phyloP scores from a whole-genome alignment of 805 yeast species.

The Ascoidea asiatica region DNA sequence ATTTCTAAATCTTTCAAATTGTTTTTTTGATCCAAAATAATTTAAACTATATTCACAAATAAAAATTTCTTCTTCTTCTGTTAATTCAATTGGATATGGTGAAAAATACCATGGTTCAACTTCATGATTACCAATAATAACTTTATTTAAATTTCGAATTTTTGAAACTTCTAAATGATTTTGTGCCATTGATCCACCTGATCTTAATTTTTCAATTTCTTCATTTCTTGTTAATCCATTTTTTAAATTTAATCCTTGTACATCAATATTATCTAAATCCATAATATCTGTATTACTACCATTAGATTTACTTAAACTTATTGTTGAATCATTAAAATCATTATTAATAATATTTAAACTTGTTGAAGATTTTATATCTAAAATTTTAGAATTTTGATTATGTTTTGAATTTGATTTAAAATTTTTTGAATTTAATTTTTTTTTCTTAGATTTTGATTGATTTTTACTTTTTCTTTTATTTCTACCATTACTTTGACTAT shows the following conservation, averaged over 20 bases:
- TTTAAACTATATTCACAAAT: slow-evolving; percentile 85
- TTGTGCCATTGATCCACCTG: slow-evolving; percentile 97
- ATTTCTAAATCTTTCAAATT: slow-evolving; percentile 80
- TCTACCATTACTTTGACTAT: slow-evolving; percentile 16
- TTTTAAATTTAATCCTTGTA: slow-evolving; percentile 63
- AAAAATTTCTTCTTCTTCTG: slow-evolving; percentile 82
- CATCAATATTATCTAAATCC: slow-evolving; percentile 76
- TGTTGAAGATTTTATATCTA: no score
- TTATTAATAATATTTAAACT: no score
- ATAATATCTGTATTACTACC: slow-evolving; percentile 42
- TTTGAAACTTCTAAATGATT: slow-evolving; percentile 75
- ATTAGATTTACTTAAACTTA: slow-evolving; percentile 10
- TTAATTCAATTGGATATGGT: slow-evolving; percentile 89
- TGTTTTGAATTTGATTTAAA: background rate
- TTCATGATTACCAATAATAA: slow-evolving; percentile 79
- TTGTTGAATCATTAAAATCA: slow-evolving; percentile 15
- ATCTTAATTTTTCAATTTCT: slow-evolving; percentile 81
- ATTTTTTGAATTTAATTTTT: slow-evolving; percentile 7
- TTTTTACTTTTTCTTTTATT: slow-evolving; percentile 25
- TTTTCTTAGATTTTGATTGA: slow-evolving; percentile 8
- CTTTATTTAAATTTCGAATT: slow-evolving; percentile 67
- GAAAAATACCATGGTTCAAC: slow-evolving; percentile 99
- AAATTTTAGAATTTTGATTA: no score
- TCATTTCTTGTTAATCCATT: slow-evolving; percentile 78
- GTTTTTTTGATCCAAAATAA: slow-evolving; percentile 80